Conservation (phyloP, 768 basidiomycete species). For the Kondoa malvinella region DNA sequence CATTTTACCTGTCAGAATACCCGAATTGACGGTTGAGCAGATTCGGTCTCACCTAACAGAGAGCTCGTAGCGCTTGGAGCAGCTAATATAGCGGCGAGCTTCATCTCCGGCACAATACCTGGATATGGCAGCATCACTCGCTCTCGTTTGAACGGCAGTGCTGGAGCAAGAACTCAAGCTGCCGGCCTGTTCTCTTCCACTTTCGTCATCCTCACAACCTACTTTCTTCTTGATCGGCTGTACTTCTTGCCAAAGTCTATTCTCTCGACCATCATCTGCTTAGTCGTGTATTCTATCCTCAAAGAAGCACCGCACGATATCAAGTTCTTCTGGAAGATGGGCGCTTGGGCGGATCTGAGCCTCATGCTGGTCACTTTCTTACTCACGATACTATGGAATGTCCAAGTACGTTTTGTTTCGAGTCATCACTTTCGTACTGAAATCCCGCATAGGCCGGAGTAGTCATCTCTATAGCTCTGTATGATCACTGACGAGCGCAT, state of each 20-base stretch:
- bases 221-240: slow-evolving; percentile 71
- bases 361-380: slow-evolving; percentile 78
- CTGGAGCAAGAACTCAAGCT: slow-evolving; percentile 13
- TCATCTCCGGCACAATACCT: slow-evolving; percentile 75
- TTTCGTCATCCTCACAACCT: slow-evolving; percentile 50
- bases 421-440: slow-evolving; percentile 23
- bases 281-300: slow-evolving; percentile 70
- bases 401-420: slow-evolving; percentile 42
- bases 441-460: background rate
- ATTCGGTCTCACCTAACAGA: slow-evolving; percentile 48
- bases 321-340: slow-evolving; percentile 37
- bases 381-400: slow-evolving; percentile 70
- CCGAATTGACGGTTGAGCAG: background rate
- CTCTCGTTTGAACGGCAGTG: slow-evolving; percentile 34
- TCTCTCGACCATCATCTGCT: slow-evolving; percentile 63
- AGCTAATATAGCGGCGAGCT: slow-evolving; percentile 39
- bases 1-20: background rate
- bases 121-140: slow-evolving; percentile 86
- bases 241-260: slow-evolving; percentile 80
- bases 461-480: background rate
- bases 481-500: background rate
- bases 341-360: slow-evolving; percentile 77
- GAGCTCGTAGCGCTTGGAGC: slow-evolving; percentile 74
- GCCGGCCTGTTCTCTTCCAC: slow-evolving; percentile 18
- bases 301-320: slow-evolving; percentile 40